Base-by-base conservation (phyloP, 2,329 filamentous ascomycete genomes). In the Paecilomyces formosus region DNA sequence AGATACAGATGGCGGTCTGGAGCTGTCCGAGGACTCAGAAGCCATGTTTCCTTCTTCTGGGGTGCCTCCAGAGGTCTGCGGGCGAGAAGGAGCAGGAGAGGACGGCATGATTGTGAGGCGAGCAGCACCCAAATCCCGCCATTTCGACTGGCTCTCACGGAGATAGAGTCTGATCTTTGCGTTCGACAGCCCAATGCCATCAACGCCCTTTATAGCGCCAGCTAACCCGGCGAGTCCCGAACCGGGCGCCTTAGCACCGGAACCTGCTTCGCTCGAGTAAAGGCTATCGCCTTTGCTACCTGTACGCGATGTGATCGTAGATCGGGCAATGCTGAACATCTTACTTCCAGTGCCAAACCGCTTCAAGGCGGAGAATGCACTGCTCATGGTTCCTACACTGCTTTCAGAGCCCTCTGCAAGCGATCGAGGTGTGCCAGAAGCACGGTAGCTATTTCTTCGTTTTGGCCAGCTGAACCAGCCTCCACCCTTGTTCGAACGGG, bases 121-220 rank as follows among this genome's bases (percentile, higher is more conserved):
- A 60, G 92, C 95, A 65, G 90, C 87, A 63, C 94, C 93, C 78
- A 92, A 86, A 70, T 97, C 92, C 61, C 91, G 87, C 94, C 94
- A 99, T 71, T 93, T 93, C 55, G 85, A 85, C 12, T 85, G 80
- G 9, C 79, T 79, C 60, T 92, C 88, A 55, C 93, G 86, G 54
- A 90, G 81, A 72, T 97, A 96, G 12, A 97, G 83, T 35, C 92
- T 83, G 65, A 97, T 90, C 65, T 92, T 92, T 55, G 93, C 85
- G 67, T 94, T 92, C 7, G 73, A 74, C 5, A 77, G 66, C 57
- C 87, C 87, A 58, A 90, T 86, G 57, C 87, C 88, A 22, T 85
- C 81, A 21, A 79, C 81, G 57, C 78, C 77, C 53, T 81, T 77
- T 55, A 75, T 80, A 5, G 77, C 78, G 11, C 72, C 76, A 61